Evolutionary conservation across 345 rosid genomes (phyloP), one percentile per base, ranked within the genome.

Genomic region (Eucalyptus grandis): DNA sequence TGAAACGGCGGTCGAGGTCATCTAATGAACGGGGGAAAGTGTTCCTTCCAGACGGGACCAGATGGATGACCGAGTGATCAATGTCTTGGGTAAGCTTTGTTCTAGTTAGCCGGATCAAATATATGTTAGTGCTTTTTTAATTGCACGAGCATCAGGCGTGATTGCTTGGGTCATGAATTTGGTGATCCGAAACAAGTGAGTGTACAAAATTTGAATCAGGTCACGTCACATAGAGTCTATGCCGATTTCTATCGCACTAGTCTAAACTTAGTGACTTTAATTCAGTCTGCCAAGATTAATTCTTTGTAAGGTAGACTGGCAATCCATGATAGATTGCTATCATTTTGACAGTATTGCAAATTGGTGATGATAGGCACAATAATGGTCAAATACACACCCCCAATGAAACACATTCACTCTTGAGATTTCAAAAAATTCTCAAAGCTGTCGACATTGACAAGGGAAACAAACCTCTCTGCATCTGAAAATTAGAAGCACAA

Each of bases 141-240:
- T 62, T 30, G 69, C 69, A 62, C 2, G 31, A 30, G n/a, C n/a
- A 13, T 60, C 4, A 12, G 14, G 69, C 8, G 16, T 34, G 19
- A 16, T 14, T 3, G n/a, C 31, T 65, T 34, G 37, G 77, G 11
- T 65, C 77, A 65, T 14, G 34, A n/a, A 65, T 65, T 65, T n/a
- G 37, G 37, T n/a, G 77, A n/a, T 65, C 3, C 40, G 21, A 15
- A 65, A n/a, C 40, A n/a, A n/a, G 5, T n/a, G 77, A n/a, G 77
- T n/a, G 77, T n/a, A n/a, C 77, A n/a, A 56, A 51, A 16, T 0
- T 51, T 8, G 0, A 51, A 16, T 16, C 9, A 2, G 21, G 54
- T 51, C 54, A 0, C 1, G 54, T 51, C 1, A 51, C 53, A 50
- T 4, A 16, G 21, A 16, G 9, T 51, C 0, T 16, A 51, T 51